Base-by-base conservation (phyloP, 805 yeast species). In the Ogataea paradorogensis region DNA sequence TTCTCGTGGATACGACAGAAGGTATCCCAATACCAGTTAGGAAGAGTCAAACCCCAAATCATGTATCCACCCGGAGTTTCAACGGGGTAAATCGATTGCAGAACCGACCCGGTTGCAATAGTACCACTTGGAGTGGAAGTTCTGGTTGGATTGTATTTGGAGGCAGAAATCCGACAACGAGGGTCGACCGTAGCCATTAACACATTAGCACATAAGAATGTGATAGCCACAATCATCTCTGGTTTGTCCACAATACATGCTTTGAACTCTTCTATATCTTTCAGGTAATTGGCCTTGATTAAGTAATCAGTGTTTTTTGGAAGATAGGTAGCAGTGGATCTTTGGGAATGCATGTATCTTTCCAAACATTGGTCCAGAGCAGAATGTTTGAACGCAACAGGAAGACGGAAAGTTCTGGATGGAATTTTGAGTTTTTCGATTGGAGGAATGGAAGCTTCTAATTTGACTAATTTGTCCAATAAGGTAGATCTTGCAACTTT, bases 51-150 rank as follows among this genome's bases (percentile, higher is more conserved):
- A 41, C 98, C 98, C 50, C 89, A 90, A 51, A 91, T 75, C 70
- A 91, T 97, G 66, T 91, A 91, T 21, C 99, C 99, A 66, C 99
- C 99, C 31, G 99, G 99, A 18, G 96, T 87, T 51, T 88, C 93
- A 88, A 90, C 89, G 16, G 97, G 87, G 64, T 91, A 91, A 53
- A 91, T 90, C 68, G 98, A 91, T 96, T 90, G 90, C 72, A 89
- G 89, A 84, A 84, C 87, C 53, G 98, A 98, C 47, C 98, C 99
- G 58, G 93, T 82, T 55, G 98, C 98, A 45, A 91, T 97, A 21
- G 93, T 84, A 52, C 99, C 99, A 57, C 87, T 86, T 30, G 96
- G 96, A 1, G 99, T 91, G 67, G 75, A 90, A 1, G 96, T 87
- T 70, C 99, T 78, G 8, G 96, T 85, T 27, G 99, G 99, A 61